Evolutionary conservation across 2,329 filamentous ascomycete species (phyloP).

Genomic region (Endothia cerciana): DNA sequence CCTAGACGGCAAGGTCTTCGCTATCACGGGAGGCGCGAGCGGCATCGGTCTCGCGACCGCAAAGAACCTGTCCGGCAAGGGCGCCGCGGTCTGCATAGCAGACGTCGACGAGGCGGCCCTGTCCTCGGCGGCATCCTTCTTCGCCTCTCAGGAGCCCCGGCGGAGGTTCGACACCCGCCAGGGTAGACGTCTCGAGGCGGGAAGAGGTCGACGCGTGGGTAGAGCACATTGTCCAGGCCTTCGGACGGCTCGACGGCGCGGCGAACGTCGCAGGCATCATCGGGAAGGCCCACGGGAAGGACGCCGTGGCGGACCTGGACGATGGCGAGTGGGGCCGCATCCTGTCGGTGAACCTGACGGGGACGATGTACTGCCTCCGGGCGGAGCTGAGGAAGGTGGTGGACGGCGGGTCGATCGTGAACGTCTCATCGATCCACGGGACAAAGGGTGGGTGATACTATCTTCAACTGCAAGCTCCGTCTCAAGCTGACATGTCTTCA

Average conservation of each 20-base stretch:
- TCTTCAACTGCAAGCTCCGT: neutral
- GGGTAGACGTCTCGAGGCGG: constrained; percentile 53
- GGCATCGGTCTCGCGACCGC: constrained; percentile 49
- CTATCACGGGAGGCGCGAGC: constrained; percentile 31
- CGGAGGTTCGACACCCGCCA: constrained; percentile 32
- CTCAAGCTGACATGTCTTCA: constrained; percentile 24
- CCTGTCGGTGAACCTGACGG: constrained; percentile 53
- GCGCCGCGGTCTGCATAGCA: constrained; percentile 45
- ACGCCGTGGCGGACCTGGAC: constrained; percentile 47
- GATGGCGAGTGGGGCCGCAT: constrained; percentile 54
- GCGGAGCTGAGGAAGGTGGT: constrained; percentile 50
- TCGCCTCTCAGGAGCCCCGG: constrained; percentile 32
- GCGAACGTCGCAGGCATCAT: constrained; percentile 59
- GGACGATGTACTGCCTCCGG: constrained; percentile 55
- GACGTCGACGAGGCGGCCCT: constrained; percentile 42
- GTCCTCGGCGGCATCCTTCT: constrained; percentile 37
- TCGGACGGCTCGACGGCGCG: constrained; percentile 57
- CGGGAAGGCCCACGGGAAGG: constrained; percentile 47
- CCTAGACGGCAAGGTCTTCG: constrained; percentile 28
- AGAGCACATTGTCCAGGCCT: constrained; percentile 47
- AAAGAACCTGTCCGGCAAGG: constrained; percentile 41
- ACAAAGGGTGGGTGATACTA: constrained; percentile 35
- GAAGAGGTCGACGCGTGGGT: constrained; percentile 57
- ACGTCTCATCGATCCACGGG: constrained; percentile 57
- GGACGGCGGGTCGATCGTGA: constrained; percentile 61